Base-by-base conservation (phyloP, 352 stramenopile genomes). In the Phytophthora brassicae region DNA sequence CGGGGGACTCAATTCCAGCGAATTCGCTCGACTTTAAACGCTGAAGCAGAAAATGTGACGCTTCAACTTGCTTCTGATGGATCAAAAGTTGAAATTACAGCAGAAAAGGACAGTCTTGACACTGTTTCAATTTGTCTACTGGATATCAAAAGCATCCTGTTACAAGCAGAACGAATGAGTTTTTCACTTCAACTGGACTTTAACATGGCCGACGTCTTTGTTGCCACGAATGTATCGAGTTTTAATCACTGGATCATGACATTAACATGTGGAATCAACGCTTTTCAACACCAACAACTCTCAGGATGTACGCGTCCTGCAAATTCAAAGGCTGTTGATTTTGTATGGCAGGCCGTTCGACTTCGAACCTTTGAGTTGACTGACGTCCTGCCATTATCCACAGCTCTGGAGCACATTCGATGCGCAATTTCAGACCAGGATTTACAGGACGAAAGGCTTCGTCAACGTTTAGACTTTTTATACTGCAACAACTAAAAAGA, bases 301-400 rank as follows among this genome's bases (percentile, higher is more conserved):
- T 17, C 28, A 2, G 29, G 24, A 22, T 14, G 24, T 17, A 13
- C 22, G 17, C n/a, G 12, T 17, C 23, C 42, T 6, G 52, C n/a
- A n/a, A n/a, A 61, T 35, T 36, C 13, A n/a, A 60, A 60, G 26
- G 29, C 41, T 16, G 53, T 33, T 20, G 59, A 62, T 17, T 44
- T 85, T 9, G 31, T 82, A 12, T 85, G 76, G 76, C 76, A 85
- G 24, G 77, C 58, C 22, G 66, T 66, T 16, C 60, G 77, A 13
- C 60, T 84, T 29, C 71, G 74, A 23, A 70, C 79, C 38, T 80
- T 82, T n/a, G 77, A 84, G 43, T 50, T 81, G 20, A 49, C 66
- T 4, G 17, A 50, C 8, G 26, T 56, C 0, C 45, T 70, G 6
- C 5, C 54, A 2, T 51, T 81, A 2, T 8, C 36, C 1, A n/a